A percentile compares a stretch with the other conserved stretches of the same genome.
These are phyloP conservation scores for Fusarium stilboides DNA, from an alignment of 2,329 filamentous ascomycete genomes.

Conservation along the genomic window DNA sequence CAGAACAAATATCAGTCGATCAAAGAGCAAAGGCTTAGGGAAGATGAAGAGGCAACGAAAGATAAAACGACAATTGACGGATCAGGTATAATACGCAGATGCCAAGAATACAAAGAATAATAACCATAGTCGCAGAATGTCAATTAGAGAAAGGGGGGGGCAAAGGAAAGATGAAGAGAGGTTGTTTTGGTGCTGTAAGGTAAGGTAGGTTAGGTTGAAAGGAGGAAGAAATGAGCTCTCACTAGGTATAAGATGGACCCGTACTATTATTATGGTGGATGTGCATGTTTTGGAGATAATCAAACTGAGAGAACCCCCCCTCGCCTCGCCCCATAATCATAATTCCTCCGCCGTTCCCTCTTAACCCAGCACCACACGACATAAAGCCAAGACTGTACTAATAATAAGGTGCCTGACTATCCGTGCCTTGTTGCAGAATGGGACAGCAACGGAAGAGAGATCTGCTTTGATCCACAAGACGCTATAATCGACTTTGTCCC, in stretches of 20 bases:
- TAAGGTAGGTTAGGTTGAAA: conserved; percentile 28
- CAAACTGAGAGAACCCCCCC: conserved; percentile 13
- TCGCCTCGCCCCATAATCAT: conserved; percentile 37
- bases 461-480: conserved; percentile 22
- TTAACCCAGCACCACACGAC: neutral
- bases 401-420: conserved; percentile 15
- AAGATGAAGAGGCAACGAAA: conserved; percentile 37
- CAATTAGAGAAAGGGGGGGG: conserved; percentile 2
- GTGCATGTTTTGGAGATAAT: conserved; percentile 24
- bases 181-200: conserved; percentile 4
- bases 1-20: conserved; percentile 1
- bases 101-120: conserved; percentile 41
- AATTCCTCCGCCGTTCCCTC: conserved; percentile 32
- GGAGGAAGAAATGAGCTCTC: conserved; percentile 37
- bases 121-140: conserved; percentile 39
- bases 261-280: neutral
- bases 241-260: neutral
- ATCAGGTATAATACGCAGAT: conserved; percentile 38
- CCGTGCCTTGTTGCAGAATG: conserved; percentile 4
- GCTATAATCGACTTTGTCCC: neutral
- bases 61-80: conserved; percentile 37
- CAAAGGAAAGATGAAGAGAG: conserved; percentile 14
- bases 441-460: conserved; percentile 20
- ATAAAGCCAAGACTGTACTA: conserved; percentile 31
- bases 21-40: conserved; percentile 19